Conservation (phyloP, 2,329 filamentous ascomycete species). For the Conoideocrella luteorostrata region DNA sequence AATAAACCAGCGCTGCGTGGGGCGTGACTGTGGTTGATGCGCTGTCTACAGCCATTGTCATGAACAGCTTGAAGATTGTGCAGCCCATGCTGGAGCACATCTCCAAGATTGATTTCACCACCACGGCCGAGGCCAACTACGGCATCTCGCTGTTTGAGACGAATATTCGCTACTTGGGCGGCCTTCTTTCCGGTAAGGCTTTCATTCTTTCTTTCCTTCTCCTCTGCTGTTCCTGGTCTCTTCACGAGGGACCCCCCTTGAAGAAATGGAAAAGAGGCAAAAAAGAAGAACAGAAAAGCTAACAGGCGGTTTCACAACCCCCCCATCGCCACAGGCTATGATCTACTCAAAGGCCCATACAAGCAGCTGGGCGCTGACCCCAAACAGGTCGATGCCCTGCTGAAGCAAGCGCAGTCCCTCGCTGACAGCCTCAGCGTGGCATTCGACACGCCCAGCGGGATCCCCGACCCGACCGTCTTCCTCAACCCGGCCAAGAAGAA, state of each 20-base stretch:
- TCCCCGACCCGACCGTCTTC: slow-evolving; percentile 64
- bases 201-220: not conserved
- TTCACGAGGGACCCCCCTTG: too few species aligned
- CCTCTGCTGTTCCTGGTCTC: not conserved
- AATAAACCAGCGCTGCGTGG: slow-evolving; percentile 63
- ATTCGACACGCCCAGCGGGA: slow-evolving; percentile 68
- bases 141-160: slow-evolving; percentile 80
- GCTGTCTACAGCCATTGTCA: slow-evolving; percentile 71
- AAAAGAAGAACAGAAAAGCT: not conserved
- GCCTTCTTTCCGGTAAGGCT: slow-evolving; percentile 62
- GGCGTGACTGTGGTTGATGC: slow-evolving; percentile 78
- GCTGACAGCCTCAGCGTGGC: slow-evolving; percentile 69
- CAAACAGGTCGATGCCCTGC: slow-evolving; percentile 48
- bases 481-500: slow-evolving; percentile 46
- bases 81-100: slow-evolving; percentile 66
- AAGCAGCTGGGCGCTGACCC: slow-evolving; percentile 37
- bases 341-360: slow-evolving; percentile 64
- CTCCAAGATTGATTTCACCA: slow-evolving; percentile 62
- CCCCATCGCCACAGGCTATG: slow-evolving; percentile 44
- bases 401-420: slow-evolving; percentile 61
- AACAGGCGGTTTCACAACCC: not conserved
- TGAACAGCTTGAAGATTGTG: slow-evolving; percentile 63
- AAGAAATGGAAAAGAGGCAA: too few species aligned
- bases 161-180: slow-evolving; percentile 81
- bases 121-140: slow-evolving; percentile 36